phyloP scores from a whole-genome alignment of 495 filamentous ascomycete genomes.

The Melanomma pulvis-pyrius region DNA sequence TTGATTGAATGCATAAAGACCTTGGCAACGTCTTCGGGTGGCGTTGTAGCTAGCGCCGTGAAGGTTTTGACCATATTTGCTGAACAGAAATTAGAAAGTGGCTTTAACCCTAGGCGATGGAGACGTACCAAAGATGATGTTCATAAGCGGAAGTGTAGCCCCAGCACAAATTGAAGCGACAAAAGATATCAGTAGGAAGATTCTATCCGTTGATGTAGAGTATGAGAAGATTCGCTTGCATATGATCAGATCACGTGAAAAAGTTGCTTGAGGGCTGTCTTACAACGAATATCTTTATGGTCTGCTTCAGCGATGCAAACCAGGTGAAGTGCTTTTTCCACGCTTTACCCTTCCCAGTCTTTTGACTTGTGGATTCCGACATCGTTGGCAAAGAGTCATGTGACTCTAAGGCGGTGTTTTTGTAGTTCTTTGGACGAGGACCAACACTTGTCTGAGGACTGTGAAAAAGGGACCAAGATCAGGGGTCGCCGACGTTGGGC shows the following conservation, averaged over 20 bases:
- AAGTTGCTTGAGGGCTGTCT: neutral
- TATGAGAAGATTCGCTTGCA: slow-evolving; percentile 30
- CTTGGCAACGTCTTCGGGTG: neutral
- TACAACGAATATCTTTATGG: slow-evolving; percentile 3
- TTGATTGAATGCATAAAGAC: slow-evolving; percentile 8
- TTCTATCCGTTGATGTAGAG: slow-evolving; percentile 8
- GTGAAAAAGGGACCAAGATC: neutral
- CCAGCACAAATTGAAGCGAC: slow-evolving; percentile 39
- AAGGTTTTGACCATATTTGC: slow-evolving; percentile 9
- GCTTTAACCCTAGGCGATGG: neutral
- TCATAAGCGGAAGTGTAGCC: slow-evolving; percentile 38
- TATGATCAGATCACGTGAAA: neutral
- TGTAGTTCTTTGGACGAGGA: too few species aligned
- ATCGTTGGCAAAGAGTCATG: neutral
- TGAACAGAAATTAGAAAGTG: neutral
- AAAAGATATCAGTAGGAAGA: slow-evolving; percentile 1
- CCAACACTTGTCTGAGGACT: too few species aligned
- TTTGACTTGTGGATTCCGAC: neutral
- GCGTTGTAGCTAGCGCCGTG: neutral
- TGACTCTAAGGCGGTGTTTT: neutral
- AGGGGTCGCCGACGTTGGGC: neutral
- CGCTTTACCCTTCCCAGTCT: neutral
- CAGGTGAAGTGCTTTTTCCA: neutral
- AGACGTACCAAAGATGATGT: slow-evolving; percentile 40
- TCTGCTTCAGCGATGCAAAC: neutral